These are phyloP conservation scores for Pleurostoma richardsiae DNA, from an alignment of 2,329 filamentous ascomycete genomes.

Conservation along the genomic window DNA sequence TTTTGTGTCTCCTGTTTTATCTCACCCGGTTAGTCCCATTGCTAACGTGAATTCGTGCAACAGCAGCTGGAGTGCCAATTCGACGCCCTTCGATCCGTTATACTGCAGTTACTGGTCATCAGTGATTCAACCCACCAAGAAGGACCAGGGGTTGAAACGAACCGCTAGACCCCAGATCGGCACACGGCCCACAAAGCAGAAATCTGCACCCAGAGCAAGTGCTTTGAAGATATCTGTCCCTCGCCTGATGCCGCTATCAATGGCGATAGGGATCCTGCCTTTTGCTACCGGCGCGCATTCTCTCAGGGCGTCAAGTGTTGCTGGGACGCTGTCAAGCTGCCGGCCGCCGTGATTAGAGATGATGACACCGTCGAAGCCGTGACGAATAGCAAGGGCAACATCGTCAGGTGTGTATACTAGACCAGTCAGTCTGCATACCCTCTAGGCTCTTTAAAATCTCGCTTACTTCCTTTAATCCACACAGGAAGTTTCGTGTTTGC, in stretches of 20 bases:
- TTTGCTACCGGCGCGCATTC: constrained; percentile 43
- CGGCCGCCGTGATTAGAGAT: constrained; percentile 56
- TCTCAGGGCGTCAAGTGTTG: constrained; percentile 34
- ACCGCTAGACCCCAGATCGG: constrained; percentile 39
- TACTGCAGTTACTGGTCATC: not conserved
- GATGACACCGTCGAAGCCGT: constrained; percentile 34
- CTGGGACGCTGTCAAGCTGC: constrained; percentile 28
- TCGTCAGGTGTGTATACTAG: constrained; percentile 30
- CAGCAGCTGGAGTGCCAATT: not conserved
- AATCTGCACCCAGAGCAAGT: constrained; percentile 45
- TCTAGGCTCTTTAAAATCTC: not conserved
- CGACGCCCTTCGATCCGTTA: constrained; percentile 1
- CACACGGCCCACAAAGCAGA: constrained; percentile 40
- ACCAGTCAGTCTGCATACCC: too few species aligned
- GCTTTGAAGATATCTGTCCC: constrained; percentile 53
- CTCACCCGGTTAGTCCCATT: constrained; percentile 1
- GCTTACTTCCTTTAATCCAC: constrained; percentile 35
- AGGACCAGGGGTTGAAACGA: not conserved
- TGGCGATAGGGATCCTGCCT: constrained; percentile 41
- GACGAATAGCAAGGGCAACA: constrained; percentile 28
- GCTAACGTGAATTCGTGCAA: constrained; percentile 1
- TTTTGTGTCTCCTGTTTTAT: too few species aligned
- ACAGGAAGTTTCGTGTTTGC: constrained; percentile 40
- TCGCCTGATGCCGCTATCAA: constrained; percentile 48
- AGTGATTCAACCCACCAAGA: not conserved